phyloP scores from a whole-genome alignment of 768 basidiomycete species.

The Leccinum fibrillosum region DNA sequence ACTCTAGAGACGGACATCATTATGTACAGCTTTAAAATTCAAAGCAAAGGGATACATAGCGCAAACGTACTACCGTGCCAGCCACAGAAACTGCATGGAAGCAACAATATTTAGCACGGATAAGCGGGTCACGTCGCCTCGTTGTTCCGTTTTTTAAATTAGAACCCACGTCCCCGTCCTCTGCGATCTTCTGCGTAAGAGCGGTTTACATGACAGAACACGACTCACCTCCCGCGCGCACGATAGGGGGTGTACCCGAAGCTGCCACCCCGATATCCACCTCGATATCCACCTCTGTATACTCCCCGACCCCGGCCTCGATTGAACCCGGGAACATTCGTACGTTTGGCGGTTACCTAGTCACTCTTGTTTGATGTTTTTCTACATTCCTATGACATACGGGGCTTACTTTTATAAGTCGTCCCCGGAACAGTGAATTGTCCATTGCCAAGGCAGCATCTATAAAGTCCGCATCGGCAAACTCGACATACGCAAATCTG shows the following conservation, averaged over 20 bases:
- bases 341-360: slow-evolving; percentile 93
- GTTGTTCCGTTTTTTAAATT: slow-evolving; percentile 23
- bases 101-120: slow-evolving; percentile 2
- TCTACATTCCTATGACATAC: background rate
- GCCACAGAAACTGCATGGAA: slow-evolving; percentile 10
- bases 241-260: slow-evolving; percentile 52
- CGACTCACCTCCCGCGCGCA: slow-evolving; percentile 70
- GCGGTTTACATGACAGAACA: slow-evolving; percentile 6
- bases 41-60: slow-evolving; percentile 27
- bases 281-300: slow-evolving; percentile 59
- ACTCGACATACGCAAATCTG: slow-evolving; percentile 98
- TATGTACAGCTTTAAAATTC: slow-evolving; percentile 30
- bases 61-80: slow-evolving; percentile 14
- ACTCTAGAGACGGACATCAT: slow-evolving; percentile 10
- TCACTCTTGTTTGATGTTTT: background rate
- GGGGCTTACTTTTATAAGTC: slow-evolving; percentile 78
- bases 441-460: slow-evolving; percentile 91
- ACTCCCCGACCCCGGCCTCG: slow-evolving; percentile 76
- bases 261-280: slow-evolving; percentile 56
- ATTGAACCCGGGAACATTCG: slow-evolving; percentile 91
- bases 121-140: slow-evolving; percentile 16
- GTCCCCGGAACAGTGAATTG: slow-evolving; percentile 92
- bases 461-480: slow-evolving; percentile 89
- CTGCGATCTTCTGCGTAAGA: slow-evolving; percentile 33
- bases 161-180: slow-evolving; percentile 73